These are phyloP conservation scores for Epichloe uncinata DNA, from an alignment of 2,329 filamentous ascomycete genomes.

Conservation along the genomic window DNA sequence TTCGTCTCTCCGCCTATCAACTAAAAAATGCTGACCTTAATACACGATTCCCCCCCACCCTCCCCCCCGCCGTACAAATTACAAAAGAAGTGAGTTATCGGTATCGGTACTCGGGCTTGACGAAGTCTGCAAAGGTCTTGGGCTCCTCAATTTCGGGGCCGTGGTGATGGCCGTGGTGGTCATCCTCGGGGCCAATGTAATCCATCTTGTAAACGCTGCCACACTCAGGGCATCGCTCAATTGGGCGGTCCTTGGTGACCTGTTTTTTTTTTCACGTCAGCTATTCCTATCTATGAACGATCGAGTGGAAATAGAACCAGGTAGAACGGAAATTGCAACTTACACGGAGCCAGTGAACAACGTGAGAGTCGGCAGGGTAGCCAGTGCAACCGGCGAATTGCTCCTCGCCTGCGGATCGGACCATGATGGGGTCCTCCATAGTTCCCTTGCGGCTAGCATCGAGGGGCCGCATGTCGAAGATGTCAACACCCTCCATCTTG, in stretches of 20 bases:
- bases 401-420: slow-evolving; percentile 88
- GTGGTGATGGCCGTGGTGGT: slow-evolving; percentile 48
- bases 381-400: slow-evolving; percentile 96
- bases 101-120: slow-evolving; percentile 92
- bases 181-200: slow-evolving; percentile 74
- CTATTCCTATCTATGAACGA: neutral
- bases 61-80: slow-evolving; percentile 1
- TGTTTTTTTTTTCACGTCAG: slow-evolving; percentile 20
- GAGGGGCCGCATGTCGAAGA: slow-evolving; percentile 97
- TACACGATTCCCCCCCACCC: slow-evolving; percentile 9
- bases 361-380: slow-evolving; percentile 81
- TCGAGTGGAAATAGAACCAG: neutral
- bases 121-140: slow-evolving; percentile 93
- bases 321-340: slow-evolving; percentile 20
- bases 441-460: slow-evolving; percentile 89
- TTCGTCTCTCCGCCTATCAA: slow-evolving; percentile 9
- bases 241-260: slow-evolving; percentile 77
- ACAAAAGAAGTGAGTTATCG: slow-evolving; percentile 19
- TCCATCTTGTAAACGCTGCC: slow-evolving; percentile 97
- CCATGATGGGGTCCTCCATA: slow-evolving; percentile 74
- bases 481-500: slow-evolving; percentile 96
- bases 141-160: slow-evolving; percentile 62
- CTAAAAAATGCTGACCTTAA: slow-evolving; percentile 12
- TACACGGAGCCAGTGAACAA: slow-evolving; percentile 82
- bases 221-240: slow-evolving; percentile 95